Base-by-base conservation (phyloP, 768 basidiomycete species). In the Pisolithus marmoratus region DNA sequence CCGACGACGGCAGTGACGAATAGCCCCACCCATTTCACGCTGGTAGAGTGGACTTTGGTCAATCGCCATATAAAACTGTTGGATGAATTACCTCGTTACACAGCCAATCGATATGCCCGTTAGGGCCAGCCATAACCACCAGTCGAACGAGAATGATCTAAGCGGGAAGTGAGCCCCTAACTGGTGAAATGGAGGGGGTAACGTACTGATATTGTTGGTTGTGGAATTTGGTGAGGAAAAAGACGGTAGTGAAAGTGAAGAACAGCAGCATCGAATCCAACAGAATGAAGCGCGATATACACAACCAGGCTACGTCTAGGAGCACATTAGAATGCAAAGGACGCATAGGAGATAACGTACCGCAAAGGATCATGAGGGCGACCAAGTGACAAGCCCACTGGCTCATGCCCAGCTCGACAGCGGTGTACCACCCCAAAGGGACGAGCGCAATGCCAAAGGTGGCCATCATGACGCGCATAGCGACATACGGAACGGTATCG, bases 261-360 rank as follows among this genome's bases (percentile, higher is more conserved):
- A 95, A 96, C 31, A 99, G 75, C n/a, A 99, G 74, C 92, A 99
- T 96, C 20, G 96, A 94, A 67, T 99, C 96, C 61, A 99, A 77
- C 36, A 99, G 84, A 70, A 98, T 94, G 68, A 99, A 99, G 23
- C 95, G 84, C 26, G 94, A 95, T 65, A 98, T 99, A 60, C 85
- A 88, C 42, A 98, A 69, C 96, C 94, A 99, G 55, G 89, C 94
- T 54, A 97, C 83, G 71, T 99, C 96, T 96, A 56, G 14, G n/a
- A 4, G 26, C 4, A 17, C 22, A 12, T 45, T 40, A 41, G 37
- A 9, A 24, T 19, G 20, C 40, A 27, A 23, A 27, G 5, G 14
- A 7, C 43, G 14, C 15, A 26, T 3, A 29, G 27, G 24, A 27
- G 23, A 17, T 5, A 8, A 74, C 83, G 56, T 61, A 94, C 94